A percentile compares a stretch with the other conserved stretches of the same genome.
These are phyloP conservation scores for Elaphomyces granulatus DNA, from an alignment of 495 filamentous ascomycete species.

Conservation along the genomic window DNA sequence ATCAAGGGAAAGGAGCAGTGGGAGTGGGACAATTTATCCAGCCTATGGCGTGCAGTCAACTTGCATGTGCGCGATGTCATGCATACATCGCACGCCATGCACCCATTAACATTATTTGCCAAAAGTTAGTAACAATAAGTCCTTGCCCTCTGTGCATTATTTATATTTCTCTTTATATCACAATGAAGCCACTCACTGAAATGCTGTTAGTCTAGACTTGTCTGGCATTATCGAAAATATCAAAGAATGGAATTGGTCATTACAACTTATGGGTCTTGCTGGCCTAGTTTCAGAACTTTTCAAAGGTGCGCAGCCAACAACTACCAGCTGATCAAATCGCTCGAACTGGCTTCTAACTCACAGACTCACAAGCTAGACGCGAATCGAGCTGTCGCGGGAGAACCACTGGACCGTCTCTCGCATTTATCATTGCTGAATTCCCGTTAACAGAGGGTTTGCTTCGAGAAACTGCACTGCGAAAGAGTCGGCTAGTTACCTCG, in stretches of 20 bases:
- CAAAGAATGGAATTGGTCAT: neutral
- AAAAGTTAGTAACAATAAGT: too few relatives aligned
- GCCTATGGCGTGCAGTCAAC: neutral
- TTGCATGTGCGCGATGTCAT: too few relatives aligned
- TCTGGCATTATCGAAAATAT: too few relatives aligned
- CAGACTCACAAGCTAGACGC: neutral
- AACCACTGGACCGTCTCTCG: neutral
- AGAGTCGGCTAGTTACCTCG: conserved; percentile 30
- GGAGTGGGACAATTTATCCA: neutral
- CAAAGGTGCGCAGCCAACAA: neutral
- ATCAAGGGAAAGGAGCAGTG: too few relatives aligned
- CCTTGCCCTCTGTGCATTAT: too few relatives aligned
- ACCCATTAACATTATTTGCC: too few relatives aligned
- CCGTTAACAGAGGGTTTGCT: neutral
- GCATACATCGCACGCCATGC: too few relatives aligned
- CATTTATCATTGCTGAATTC: neutral
- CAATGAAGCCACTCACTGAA: too few relatives aligned
- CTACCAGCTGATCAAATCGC: neutral
- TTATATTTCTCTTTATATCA: too few relatives aligned
- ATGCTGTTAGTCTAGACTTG: too few relatives aligned
- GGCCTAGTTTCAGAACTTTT: neutral
- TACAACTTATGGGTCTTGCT: neutral
- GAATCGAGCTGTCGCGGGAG: neutral
- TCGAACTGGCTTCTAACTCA: neutral
- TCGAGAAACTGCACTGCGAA: conserved; percentile 8